Evolutionary conservation across 2,329 filamentous ascomycete species (phyloP).

Genomic region (Neofusicoccum sp.): DNA sequence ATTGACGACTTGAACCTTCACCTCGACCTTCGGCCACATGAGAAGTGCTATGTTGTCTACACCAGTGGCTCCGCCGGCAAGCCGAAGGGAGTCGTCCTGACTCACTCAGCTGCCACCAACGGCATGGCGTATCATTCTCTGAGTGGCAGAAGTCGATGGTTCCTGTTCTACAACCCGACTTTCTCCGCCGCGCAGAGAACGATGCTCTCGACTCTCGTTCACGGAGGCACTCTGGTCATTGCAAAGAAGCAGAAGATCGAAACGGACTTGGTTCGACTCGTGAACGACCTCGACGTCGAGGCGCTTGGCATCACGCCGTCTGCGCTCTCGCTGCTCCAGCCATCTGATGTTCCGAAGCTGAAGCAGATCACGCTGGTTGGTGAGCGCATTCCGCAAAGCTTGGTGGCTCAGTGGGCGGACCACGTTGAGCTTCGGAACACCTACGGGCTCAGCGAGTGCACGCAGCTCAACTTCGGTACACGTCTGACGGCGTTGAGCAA

Average conservation of each 20-base stretch:
- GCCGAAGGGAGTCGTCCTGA: constrained; percentile 13
- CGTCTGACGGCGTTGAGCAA: not conserved
- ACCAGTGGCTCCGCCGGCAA: constrained; percentile 10
- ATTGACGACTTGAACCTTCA: not conserved
- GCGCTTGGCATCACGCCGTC: constrained; percentile 48
- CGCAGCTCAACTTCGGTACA: not conserved
- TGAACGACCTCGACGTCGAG: constrained; percentile 53
- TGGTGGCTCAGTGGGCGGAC: constrained; percentile 38
- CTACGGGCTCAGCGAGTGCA: constrained; percentile 42
- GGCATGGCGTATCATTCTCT: not conserved
- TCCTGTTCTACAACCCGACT: not conserved
- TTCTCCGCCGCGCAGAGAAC: constrained; percentile 10
- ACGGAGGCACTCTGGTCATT: constrained; percentile 56
- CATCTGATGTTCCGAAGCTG: constrained; percentile 19
- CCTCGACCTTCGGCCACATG: not conserved
- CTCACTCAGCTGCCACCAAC: not conserved
- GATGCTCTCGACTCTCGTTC: constrained; percentile 25
- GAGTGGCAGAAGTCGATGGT: not conserved
- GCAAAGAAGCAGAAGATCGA: constrained; percentile 54
- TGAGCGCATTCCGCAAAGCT: constrained; percentile 34
- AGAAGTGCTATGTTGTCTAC: constrained; percentile 9
- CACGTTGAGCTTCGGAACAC: constrained; percentile 37
- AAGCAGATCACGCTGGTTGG: constrained; percentile 36
- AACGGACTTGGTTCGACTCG: constrained; percentile 46
- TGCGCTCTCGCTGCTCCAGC: constrained; percentile 31